Evolutionary conservation across 2,329 filamentous ascomycete species (phyloP).

Genomic region (Xylariaceae sp.): DNA sequence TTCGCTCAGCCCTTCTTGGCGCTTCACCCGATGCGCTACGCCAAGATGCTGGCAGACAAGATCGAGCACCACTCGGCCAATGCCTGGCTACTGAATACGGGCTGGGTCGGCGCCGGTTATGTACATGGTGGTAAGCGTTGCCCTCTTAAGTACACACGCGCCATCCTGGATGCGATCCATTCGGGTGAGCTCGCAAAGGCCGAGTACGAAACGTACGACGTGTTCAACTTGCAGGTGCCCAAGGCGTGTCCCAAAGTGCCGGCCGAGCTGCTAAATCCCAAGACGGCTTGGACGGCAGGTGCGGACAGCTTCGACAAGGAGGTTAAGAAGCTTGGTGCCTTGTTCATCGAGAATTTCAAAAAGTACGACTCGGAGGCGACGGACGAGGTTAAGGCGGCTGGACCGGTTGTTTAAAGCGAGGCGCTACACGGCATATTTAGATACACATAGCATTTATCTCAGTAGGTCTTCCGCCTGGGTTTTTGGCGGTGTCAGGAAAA

Average conservation of each 20-base stretch:
- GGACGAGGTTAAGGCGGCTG: constrained; percentile 74
- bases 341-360: constrained; percentile 98
- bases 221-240: constrained; percentile 97
- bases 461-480: constrained; percentile 31
- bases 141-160: constrained; percentile 97
- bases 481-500: constrained; percentile 18
- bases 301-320: constrained; percentile 82
- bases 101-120: constrained; percentile 78
- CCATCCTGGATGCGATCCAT: constrained; percentile 98
- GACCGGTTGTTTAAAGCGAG: constrained; percentile 50
- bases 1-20: constrained; percentile 99
- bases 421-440: constrained; percentile 16
- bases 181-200: constrained; percentile 90
- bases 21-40: constrained; percentile 98
- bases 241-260: constrained; percentile 89
- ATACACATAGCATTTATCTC: constrained; percentile 27
- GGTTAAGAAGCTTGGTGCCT: constrained; percentile 84
- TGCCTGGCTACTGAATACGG: constrained; percentile 89
- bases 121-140: constrained; percentile 94
- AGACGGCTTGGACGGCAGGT: constrained; percentile 87
- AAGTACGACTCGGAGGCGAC: constrained; percentile 90
- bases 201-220: constrained; percentile 93
- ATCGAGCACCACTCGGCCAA: constrained; percentile 94
- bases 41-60: constrained; percentile 98
- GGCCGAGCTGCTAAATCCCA: constrained; percentile 90